Base-by-base conservation (phyloP, 495 filamentous ascomycete species). In the Letharia lupina region DNA sequence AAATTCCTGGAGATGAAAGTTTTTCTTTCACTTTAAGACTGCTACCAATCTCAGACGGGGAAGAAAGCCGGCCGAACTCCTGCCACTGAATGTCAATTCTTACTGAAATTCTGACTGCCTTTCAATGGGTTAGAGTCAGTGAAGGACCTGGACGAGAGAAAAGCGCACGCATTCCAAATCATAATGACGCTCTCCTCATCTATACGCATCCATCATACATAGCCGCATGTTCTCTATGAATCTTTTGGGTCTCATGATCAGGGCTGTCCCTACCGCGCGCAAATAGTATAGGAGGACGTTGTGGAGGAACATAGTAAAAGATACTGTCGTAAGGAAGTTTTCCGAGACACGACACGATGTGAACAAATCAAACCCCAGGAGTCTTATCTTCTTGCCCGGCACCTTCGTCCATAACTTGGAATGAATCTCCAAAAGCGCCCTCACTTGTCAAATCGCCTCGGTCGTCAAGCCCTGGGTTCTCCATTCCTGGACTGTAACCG, bases 341-440 rank as follows among this genome's bases (percentile, higher is more conserved):
- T 33, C 12, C 3, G 20, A 35, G 42, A 48, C 28, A 16, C 23
- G 5, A 54, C 11, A 8, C 11, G 7, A 54, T 4, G 28, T 52
- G 48, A 28, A 20, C 62, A 16, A 45, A 47, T 65, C 54, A 65
- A 50, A 58, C 33, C 33, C 52, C 56, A 11, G 63, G 15, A 42
- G 41, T 50, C 13, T 45, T 37, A 23, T 65, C 63, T 15, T 60
- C 39, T 16, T 35, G 63, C 20, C 47, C 64, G 41, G n/a, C n/a
- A 42, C 35, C 18, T 59, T 57, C 42, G 41, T 85, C 82, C 44
- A 83, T 84, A 33, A 80, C 82, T 64, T 85, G 83, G 73, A 86
- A 83, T 3, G 85, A 83, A 63, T 87, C 84, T 11, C 83, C 84
- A 74, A 87, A 87, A 18, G 83, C 84, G 47, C 80, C 84, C 66